These are phyloP conservation scores for Metschnikowia amazonensis DNA, from an alignment of 805 yeast genomes.

Conservation along the genomic window DNA sequence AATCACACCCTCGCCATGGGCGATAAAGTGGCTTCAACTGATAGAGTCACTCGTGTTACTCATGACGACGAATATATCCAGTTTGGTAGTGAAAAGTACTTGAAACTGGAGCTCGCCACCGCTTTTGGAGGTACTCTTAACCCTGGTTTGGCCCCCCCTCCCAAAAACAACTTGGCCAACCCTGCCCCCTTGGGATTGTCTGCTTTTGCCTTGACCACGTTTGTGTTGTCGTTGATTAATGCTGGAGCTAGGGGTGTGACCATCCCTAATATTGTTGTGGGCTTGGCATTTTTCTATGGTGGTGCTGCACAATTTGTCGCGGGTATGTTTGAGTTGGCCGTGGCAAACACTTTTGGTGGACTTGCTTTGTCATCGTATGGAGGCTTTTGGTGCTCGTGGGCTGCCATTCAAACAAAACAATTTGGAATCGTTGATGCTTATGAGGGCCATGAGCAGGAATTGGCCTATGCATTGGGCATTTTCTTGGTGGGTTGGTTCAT, in stretches of 20 bases:
- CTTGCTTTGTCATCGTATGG: slow-evolving; percentile 59
- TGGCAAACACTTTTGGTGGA: slow-evolving; percentile 74
- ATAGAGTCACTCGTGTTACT: slow-evolving; percentile 27
- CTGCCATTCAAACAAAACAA: slow-evolving; percentile 46
- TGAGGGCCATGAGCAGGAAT: slow-evolving; percentile 22
- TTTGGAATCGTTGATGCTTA: slow-evolving; percentile 39
- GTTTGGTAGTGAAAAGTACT: slow-evolving; percentile 69
- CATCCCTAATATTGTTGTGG: slow-evolving; percentile 57
- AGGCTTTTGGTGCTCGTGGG: slow-evolving; percentile 77
- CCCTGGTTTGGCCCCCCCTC: slow-evolving; percentile 53
- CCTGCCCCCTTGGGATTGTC: slow-evolving; percentile 75
- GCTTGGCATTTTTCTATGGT: slow-evolving; percentile 67
- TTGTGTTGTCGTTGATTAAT: slow-evolving; percentile 61
- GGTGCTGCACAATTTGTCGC: slow-evolving; percentile 69
- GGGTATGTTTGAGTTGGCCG: slow-evolving; percentile 73
- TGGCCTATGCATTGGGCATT: slow-evolving; percentile 36
- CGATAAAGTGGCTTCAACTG: neutral
- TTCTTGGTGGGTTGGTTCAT: slow-evolving; percentile 43
- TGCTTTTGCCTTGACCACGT: slow-evolving; percentile 66
- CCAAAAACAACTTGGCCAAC: slow-evolving; percentile 49
- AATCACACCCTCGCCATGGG: slow-evolving; percentile 23
- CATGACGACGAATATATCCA: slow-evolving; percentile 60
- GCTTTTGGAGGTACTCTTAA: slow-evolving; percentile 85
- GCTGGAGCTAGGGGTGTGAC: slow-evolving; percentile 65
- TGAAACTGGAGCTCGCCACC: slow-evolving; percentile 48